Evolutionary conservation across 1,284 basidiomycete genomes (phyloP).

Genomic region (Malassezia nana): DNA sequence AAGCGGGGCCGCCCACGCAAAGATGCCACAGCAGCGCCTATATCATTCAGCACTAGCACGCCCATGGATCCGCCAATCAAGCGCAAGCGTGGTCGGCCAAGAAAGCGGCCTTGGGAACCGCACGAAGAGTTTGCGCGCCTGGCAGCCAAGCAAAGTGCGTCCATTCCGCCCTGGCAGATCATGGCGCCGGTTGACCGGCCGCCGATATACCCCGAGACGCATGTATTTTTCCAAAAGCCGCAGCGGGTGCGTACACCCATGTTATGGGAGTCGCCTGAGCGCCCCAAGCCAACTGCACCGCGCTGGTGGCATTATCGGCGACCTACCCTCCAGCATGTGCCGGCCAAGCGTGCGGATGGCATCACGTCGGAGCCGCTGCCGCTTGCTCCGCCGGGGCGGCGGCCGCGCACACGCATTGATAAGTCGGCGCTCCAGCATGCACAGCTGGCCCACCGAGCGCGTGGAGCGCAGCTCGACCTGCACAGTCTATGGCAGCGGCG

Average conservation of each 20-base stretch:
- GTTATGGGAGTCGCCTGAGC: slow-evolving; percentile 8
- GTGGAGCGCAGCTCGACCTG: slow-evolving; percentile 9
- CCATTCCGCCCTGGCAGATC: slow-evolving; percentile 8
- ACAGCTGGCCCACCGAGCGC: slow-evolving; percentile 11
- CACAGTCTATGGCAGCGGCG: background rate
- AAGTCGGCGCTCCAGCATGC: slow-evolving; percentile 4
- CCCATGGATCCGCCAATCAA: background rate
- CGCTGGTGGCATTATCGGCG: slow-evolving; percentile 13
- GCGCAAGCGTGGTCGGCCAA: slow-evolving; percentile 11
- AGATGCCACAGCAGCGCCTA: background rate
- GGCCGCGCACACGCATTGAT: slow-evolving; percentile 7
- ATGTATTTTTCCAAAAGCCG: slow-evolving; percentile 1
- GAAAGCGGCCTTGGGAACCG: slow-evolving; percentile 6
- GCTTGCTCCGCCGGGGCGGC: background rate
- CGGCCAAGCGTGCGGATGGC: background rate
- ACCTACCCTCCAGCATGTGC: slow-evolving; percentile 1
- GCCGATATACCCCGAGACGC: slow-evolving; percentile 18
- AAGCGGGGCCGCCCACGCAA: slow-evolving; percentile 9
- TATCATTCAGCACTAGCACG: background rate
- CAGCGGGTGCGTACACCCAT: background rate
- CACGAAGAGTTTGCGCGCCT: slow-evolving; percentile 2
- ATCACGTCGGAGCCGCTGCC: slow-evolving; percentile 11
- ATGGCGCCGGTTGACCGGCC: slow-evolving; percentile 6
- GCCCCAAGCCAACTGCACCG: background rate
- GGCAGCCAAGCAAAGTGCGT: slow-evolving; percentile 1